Conservation (phyloP, 2,329 filamentous ascomycete genomes). For the Elsinoe necatrix region DNA sequence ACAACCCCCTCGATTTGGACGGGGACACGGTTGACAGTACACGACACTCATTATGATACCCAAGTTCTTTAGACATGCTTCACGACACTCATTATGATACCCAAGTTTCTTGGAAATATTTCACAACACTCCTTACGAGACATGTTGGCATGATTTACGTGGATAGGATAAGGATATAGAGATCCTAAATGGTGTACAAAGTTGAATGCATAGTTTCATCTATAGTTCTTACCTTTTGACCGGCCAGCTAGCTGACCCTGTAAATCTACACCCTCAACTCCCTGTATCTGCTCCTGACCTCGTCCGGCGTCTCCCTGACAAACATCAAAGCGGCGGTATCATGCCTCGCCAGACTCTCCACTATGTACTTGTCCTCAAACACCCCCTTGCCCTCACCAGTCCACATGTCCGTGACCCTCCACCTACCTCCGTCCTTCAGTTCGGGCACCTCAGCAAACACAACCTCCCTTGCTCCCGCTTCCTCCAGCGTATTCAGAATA, state of each 20-base stretch:
- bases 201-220: neutral
- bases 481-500: slow-evolving; percentile 38
- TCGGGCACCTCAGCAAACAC: slow-evolving; percentile 39
- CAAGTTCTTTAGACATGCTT: neutral
- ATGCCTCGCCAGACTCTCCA: slow-evolving; percentile 23
- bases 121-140: slow-evolving; percentile 6
- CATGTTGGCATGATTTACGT: neutral
- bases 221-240: too few relatives aligned
- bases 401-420: slow-evolving; percentile 41
- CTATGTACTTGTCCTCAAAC: slow-evolving; percentile 16
- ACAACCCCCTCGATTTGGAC: neutral
- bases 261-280: neutral
- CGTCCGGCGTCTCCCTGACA: neutral
- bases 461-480: slow-evolving; percentile 30
- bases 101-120: neutral
- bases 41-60: slow-evolving; percentile 4
- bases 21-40: neutral
- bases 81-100: slow-evolving; percentile 6
- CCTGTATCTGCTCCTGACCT: neutral
- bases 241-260: neutral
- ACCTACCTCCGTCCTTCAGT: slow-evolving; percentile 27
- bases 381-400: slow-evolving; percentile 32
- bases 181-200: neutral
- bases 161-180: neutral
- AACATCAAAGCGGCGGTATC: slow-evolving; percentile 21